Evolutionary conservation across 2,329 filamentous ascomycete species (phyloP).

Genomic region (Beauveria caledonica): DNA sequence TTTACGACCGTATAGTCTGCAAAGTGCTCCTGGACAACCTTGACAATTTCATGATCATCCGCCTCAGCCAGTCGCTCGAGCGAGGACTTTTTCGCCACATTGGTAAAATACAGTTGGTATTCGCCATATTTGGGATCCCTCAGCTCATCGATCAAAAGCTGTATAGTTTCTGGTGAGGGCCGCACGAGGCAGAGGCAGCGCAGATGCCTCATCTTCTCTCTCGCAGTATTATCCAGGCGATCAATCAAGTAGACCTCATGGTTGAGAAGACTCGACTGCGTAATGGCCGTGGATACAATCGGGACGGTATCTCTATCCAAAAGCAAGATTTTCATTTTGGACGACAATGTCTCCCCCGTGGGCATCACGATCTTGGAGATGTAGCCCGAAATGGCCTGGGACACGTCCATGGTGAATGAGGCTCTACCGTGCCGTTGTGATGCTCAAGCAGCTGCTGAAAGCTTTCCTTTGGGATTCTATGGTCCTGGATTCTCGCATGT

Average conservation of each 20-base stretch:
- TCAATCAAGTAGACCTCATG: constrained; percentile 98
- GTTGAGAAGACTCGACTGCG: constrained; percentile 87
- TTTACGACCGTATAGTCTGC: constrained; percentile 95
- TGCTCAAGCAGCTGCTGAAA: neutral
- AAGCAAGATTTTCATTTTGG: constrained; percentile 97
- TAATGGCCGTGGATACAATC: constrained; percentile 90
- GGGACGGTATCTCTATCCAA: constrained; percentile 89
- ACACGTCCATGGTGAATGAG: constrained; percentile 67
- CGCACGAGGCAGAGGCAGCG: constrained; percentile 89
- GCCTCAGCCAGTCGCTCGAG: constrained; percentile 91
- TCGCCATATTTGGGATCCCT: constrained; percentile 95
- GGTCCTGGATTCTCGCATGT: neutral
- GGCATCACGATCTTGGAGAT: constrained; percentile 87
- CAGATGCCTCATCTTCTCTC: constrained; percentile 97
- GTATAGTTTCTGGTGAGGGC: constrained; percentile 85
- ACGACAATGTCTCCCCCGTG: constrained; percentile 61
- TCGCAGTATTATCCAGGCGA: constrained; percentile 77
- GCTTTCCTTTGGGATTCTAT: neutral
- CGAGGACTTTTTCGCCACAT: constrained; percentile 93
- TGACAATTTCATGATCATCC: constrained; percentile 95
- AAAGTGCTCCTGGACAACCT: constrained; percentile 89
- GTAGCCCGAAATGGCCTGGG: constrained; percentile 88
- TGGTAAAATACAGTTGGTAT: constrained; percentile 96
- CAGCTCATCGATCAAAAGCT: constrained; percentile 89
- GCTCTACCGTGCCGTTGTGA: neutral